These are phyloP conservation scores for Pterocarpus santalinus DNA, from an alignment of 306 rosid species.

Conservation along the genomic window DNA sequence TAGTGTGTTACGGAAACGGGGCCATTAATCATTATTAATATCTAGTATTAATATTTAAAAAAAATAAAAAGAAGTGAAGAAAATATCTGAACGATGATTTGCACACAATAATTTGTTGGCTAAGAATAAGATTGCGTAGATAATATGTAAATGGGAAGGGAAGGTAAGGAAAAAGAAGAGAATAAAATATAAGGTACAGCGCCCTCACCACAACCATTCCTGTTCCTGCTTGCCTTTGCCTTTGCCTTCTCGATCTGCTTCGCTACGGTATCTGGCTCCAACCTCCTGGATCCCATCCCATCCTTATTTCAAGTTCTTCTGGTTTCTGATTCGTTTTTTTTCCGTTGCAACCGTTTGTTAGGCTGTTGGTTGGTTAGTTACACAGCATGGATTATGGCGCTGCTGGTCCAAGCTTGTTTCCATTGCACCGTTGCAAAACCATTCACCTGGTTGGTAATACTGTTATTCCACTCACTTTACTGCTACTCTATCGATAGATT, in stretches of 20 bases:
- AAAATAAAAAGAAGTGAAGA: not conserved
- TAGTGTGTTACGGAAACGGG: not conserved
- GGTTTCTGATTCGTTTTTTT: not conserved
- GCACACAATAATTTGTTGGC: constrained; percentile 1
- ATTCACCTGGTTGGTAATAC: constrained; percentile 69
- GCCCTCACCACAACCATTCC: constrained; percentile 14
- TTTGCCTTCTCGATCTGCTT: constrained; percentile 37
- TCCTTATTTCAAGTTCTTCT: not conserved
- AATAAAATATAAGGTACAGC: not conserved
- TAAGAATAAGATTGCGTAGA: not conserved
- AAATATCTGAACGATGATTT: constrained; percentile 14
- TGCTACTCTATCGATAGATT: too few species aligned
- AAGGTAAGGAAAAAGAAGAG: not conserved
- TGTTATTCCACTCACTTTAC: constrained; percentile 13
- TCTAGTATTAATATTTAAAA: too few species aligned
- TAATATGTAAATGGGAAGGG: not conserved
- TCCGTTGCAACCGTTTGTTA: constrained; percentile 2
- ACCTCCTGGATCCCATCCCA: not conserved
- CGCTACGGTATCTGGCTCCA: not conserved
- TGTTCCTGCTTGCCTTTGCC: not conserved
- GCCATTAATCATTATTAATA: not conserved
- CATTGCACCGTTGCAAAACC: constrained; percentile 76
- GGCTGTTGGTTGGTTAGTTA: constrained; percentile 17
- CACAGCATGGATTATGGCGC: constrained; percentile 67
- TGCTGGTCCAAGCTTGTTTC: constrained; percentile 56